Evolutionary conservation across 352 stramenopile genomes (phyloP).

Genomic region (Salisapilia sapeloensis): DNA sequence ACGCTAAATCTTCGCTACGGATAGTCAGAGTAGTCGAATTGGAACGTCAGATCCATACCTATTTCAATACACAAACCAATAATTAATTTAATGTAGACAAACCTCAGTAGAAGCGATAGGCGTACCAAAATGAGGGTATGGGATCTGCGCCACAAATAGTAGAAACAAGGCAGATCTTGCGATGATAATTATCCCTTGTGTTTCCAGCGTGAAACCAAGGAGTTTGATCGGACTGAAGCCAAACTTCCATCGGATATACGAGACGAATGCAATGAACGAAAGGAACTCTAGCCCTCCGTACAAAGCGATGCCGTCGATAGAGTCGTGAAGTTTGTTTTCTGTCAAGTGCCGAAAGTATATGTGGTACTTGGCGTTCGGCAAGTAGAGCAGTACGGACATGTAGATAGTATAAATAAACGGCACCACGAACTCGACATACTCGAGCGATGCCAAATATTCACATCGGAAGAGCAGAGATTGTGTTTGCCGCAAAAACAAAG

Average conservation of each 20-base stretch:
- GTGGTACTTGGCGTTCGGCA: slow-evolving; percentile 7
- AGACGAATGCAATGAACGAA: slow-evolving; percentile 4
- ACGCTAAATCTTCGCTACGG: no score
- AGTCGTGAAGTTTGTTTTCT: not conserved
- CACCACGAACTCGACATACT: slow-evolving; percentile 12
- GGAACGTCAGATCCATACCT: no score
- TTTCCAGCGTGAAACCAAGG: slow-evolving; percentile 12
- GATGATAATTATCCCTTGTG: slow-evolving; percentile 6
- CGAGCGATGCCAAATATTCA: slow-evolving; percentile 9
- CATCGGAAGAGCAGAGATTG: slow-evolving; percentile 6
- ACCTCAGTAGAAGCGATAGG: no score
- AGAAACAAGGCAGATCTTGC: slow-evolving; percentile 11
- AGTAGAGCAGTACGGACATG: slow-evolving; percentile 2
- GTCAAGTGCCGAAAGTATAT: slow-evolving; percentile 1
- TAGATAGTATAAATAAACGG: slow-evolving; percentile 9
- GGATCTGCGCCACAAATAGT: no score
- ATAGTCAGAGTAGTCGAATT: no score
- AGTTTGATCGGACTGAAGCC: slow-evolving; percentile 8
- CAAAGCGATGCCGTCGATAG: slow-evolving; percentile 6
- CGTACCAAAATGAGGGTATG: no score
- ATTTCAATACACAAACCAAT: no score
- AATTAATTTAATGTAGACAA: no score
- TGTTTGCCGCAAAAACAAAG: no score
- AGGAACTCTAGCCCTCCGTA: slow-evolving; percentile 7
- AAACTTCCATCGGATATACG: slow-evolving; percentile 2